Percentiles rank a stretch among this genome's conserved stretches.
These are phyloP conservation scores for Entomortierella chlamydospora DNA, from an alignment of 192 early-diverging fungal species.

Conservation along the genomic window DNA sequence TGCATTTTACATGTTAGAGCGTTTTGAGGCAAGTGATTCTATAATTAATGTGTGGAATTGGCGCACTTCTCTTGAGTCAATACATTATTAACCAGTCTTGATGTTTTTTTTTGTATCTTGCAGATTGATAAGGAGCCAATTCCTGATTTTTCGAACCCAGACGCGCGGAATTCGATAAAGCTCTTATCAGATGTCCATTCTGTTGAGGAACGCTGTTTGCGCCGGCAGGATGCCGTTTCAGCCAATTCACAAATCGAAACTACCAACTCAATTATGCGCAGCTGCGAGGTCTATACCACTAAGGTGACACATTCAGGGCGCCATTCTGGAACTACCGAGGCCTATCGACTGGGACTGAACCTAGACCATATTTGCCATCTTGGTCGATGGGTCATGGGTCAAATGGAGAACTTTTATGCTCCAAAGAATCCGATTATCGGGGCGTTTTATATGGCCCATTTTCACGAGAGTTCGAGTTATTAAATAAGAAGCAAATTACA, in stretches of 20 bases:
- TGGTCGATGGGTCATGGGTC: slow-evolving; percentile 9
- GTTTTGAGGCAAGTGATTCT: slow-evolving; percentile 24
- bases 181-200: too few species aligned
- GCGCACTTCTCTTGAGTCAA: too few species aligned
- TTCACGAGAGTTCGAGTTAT: too few species aligned
- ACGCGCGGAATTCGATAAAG: too few species aligned
- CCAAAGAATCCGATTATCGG: slow-evolving; percentile 10
- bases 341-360: slow-evolving; percentile 2
- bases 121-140: too few species aligned
- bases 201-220: too few species aligned
- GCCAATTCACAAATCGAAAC: slow-evolving; percentile 9
- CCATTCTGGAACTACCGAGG: slow-evolving; percentile 8
- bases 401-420: slow-evolving; percentile 7
- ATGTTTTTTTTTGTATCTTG: too few species aligned
- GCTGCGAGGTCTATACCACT: slow-evolving; percentile 22
- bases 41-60: too few species aligned
- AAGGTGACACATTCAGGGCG: slow-evolving; percentile 29
- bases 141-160: too few species aligned
- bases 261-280: slow-evolving; percentile 27
- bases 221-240: neutral
- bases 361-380: slow-evolving; percentile 13
- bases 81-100: too few species aligned
- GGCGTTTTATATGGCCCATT: slow-evolving; percentile 16
- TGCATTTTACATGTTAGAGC: slow-evolving; percentile 39
- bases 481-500: too few species aligned